Evolutionary conservation across 495 filamentous ascomycete species (phyloP).

Genomic region (Aspergillus campestris): DNA sequence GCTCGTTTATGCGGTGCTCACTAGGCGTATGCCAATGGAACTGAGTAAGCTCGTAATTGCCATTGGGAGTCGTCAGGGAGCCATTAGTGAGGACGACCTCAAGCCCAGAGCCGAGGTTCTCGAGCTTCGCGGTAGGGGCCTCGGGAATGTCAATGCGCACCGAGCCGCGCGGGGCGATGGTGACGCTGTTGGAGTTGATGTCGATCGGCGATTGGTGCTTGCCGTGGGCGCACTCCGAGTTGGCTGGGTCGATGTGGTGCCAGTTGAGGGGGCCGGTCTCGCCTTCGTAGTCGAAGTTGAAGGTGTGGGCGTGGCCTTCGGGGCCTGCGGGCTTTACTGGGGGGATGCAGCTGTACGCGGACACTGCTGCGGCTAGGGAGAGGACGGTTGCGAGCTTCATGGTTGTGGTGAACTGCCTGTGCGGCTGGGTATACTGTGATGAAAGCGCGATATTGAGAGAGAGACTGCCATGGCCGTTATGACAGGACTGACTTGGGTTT

Average conservation of each 20-base stretch:
- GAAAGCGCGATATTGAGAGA: too few species aligned
- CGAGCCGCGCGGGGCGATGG: constrained; percentile 14
- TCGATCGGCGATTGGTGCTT: constrained; percentile 56
- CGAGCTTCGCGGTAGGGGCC: constrained; percentile 39
- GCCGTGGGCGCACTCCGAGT: constrained; percentile 42
- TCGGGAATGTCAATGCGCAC: constrained; percentile 33
- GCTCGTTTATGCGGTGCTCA: constrained; percentile 52
- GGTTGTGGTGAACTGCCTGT: too few species aligned
- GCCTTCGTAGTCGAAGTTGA: constrained; percentile 35
- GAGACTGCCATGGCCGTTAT: too few species aligned
- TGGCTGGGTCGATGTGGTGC: constrained; percentile 38
- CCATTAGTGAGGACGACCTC: constrained; percentile 44
- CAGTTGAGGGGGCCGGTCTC: constrained; percentile 49
- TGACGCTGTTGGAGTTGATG: constrained; percentile 33
- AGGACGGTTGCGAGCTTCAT: not conserved
- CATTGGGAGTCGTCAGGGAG: constrained; percentile 8
- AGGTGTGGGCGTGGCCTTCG: too few species aligned
- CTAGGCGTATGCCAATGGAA: constrained; percentile 66
- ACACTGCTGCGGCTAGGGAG: too few species aligned
- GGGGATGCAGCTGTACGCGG: not conserved
- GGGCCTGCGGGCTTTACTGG: not conserved
- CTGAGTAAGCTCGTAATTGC: constrained; percentile 36
- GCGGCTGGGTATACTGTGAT: too few species aligned
- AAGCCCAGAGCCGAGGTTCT: constrained; percentile 53
- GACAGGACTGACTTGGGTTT: too few species aligned